phyloP scores from a whole-genome alignment of 352 stramenopile genomes.

The Pythium sp. region DNA sequence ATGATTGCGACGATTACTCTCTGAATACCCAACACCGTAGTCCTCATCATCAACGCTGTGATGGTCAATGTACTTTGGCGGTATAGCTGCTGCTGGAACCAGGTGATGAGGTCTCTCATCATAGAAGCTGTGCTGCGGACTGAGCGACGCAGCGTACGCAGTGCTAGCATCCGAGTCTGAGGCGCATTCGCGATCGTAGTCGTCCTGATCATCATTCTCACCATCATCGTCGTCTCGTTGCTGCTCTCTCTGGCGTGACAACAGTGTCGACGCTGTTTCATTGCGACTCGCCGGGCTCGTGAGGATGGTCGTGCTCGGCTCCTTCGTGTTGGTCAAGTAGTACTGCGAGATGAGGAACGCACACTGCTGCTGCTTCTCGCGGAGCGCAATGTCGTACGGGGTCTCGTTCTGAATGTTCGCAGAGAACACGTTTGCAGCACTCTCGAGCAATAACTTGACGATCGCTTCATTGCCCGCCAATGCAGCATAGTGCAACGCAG shows the following conservation, averaged over 20 bases:
- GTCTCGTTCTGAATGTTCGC: conserved; percentile 64
- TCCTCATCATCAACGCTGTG: not conserved
- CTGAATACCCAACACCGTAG: not conserved
- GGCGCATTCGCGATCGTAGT: conserved; percentile 16
- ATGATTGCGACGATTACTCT: not conserved
- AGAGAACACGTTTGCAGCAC: conserved; percentile 63
- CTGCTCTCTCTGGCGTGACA: conserved; percentile 24
- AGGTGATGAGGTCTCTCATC: not conserved
- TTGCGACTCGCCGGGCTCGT: conserved; percentile 34
- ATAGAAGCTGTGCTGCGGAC: conserved; percentile 3
- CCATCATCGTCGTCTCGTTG: conserved; percentile 16
- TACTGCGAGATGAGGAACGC: conserved; percentile 60
- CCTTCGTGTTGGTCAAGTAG: conserved; percentile 37
- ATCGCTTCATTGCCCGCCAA: conserved; percentile 53
- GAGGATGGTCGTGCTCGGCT: not conserved
- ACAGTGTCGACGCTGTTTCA: conserved; percentile 42
- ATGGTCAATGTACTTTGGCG: not conserved
- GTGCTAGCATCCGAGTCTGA: conserved; percentile 15
- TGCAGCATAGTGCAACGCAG: conserved; percentile 71
- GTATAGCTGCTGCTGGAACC: not conserved
- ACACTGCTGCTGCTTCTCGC: conserved; percentile 45
- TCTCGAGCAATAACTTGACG: conserved; percentile 77
- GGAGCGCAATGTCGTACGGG: conserved; percentile 57
- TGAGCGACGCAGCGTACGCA: conserved; percentile 3
- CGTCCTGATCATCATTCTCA: conserved; percentile 22